Base-by-base conservation (phyloP, 176 grass and related monocot genomes). In the Alopecurus myosuroides region DNA sequence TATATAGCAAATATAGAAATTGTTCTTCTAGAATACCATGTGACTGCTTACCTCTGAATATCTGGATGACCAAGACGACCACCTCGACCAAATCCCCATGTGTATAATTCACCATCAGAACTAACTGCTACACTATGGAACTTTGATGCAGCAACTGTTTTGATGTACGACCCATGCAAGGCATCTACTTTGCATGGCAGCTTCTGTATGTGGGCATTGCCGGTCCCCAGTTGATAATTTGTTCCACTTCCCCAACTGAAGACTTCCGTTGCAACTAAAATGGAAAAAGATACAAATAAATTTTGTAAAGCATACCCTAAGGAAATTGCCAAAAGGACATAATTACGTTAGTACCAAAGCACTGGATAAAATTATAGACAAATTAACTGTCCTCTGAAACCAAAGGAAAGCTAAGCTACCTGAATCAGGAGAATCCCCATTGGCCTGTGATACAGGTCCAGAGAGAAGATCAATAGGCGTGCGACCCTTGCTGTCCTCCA, bases 231-330 rank as follows among this genome's bases (percentile, higher is more conserved):
- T 81, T 99, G 97, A 90, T 94, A 99, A 77, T 99, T 99, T 46
- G 97, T 96, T 35, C 97, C 97, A 85, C 97, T 99, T 89, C 97
- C 97, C 97, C 94, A 99, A 81, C 97, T 96, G 84, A 92, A 96
- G 41, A 99, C 93, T 89, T 99, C 97, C 1, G 86, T 99, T 55
- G 90, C 70, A 94, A 94, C 97, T 99, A 90, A 81, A 89, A 91
- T 84, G 33, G n/a, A 77, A 86, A 89, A 67, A 81, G 5, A 53
- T 53, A 76, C 1, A 67, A 73, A 60, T 37, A 28, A 28, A 79
- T 84, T 81, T 40, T 23, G 22, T 73, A 84, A 85, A 86, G 67
- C 80, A 77, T 82, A 45, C 60, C 62, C 81, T 90, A 81, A 86
- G 76, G 29, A 73, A 33, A 72, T 85, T 81, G 46, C 40, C 33